Base-by-base conservation (phyloP, 2,329 filamentous ascomycete genomes). In the Zasmidium cellare region DNA sequence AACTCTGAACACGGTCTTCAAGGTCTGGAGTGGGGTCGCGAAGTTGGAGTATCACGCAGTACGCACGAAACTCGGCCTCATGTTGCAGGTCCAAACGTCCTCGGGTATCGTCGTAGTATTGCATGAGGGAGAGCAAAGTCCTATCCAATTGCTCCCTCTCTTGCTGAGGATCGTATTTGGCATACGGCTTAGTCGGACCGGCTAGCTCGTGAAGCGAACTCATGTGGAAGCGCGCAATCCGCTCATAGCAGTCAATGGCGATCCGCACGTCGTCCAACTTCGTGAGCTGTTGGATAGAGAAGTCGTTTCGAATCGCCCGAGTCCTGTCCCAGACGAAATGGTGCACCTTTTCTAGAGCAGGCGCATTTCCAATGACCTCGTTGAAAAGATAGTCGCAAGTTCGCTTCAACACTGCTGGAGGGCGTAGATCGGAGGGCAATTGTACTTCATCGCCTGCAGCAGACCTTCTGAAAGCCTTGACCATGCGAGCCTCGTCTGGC, bases 281-380 rank as follows among this genome's bases (percentile, higher is more conserved):
- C 7, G 80, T 81, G 57, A 86, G 73, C 65, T 84, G 81, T 69
- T 87, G 84, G 19, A 87, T 85, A 2, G 83, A 84, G 51, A 87
- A 84, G 68, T 88, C 85, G 66, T 87, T 87, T 44, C 85, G 80
- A 57, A 88, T 82, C 3, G 83, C 84, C 48, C 85, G 79, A 31
- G 84, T 87, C 18, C 85, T 79, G 67, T 87, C 85, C 85, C 85
- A 88, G 23, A 87, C 79, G 69, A 87, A 88, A 59, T 82, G 80
- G 65, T 87, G 83, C 12, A 86, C 79, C n/a, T 77, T 69, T 1
- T 75, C 78, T 51, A 85, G 74, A 28, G 76, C 72, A 18, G 81
- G 76, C 20, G 74, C 71, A 24, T 82, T 79, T 44, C 76, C 77
- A 55, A 87, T 72, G 9, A 87, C 55, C 74, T 76, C 71, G 38